Evolutionary conservation across 768 basidiomycete species (phyloP), one percentile per base, ranked within the genome.

Genomic region (Agrocybe praecox): DNA sequence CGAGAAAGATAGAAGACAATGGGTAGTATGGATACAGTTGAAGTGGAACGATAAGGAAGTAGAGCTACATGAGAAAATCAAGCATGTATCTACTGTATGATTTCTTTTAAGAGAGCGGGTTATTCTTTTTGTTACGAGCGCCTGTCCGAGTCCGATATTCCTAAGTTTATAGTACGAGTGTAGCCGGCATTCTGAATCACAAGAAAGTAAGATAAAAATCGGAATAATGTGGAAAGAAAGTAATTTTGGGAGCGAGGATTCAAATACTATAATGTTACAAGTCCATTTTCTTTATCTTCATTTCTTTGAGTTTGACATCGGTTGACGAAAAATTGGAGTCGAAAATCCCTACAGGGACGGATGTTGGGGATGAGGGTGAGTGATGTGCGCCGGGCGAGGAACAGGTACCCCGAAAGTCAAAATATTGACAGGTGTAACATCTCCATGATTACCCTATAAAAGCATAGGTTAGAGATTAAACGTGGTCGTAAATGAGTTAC

Each of bases 11-110:
- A 76, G 87, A 62, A 79, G 89, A 59, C 72, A 78, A 19, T 92
- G 90, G 89, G 76, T 92, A 18, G 75, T 92, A 43, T 90, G 87
- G 84, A 80, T 89, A 29, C 67, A 76, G 57, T 63, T 88, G 33
- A 79, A 71, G 59, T 86, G 86, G 84, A 66, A 62, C 51, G 55
- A 48, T 44, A 29, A 56, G 48, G 49, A 58, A 57, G 15, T 64
- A 61, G 47, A 56, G 52, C 26, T 53, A 60, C 46, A 64, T 15
- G 53, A 40, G 15, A 33, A 43, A 40, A 34, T 34, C 29, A 46
- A 22, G 24, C 45, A 26, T 49, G 19, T 58, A 52, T 49, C 42
- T 56, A 50, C 48, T 51, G 19, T 45, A 11, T 29, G 9, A 9
- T 29, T 29, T 55, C 15, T 45, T n/a, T 53, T 32, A 53, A 45